Percentiles rank a stretch among this genome's conserved stretches.
Evolutionary conservation across 148 eudicot genomes (phyloP).

Genomic region (Rhododendron mucronatum): DNA sequence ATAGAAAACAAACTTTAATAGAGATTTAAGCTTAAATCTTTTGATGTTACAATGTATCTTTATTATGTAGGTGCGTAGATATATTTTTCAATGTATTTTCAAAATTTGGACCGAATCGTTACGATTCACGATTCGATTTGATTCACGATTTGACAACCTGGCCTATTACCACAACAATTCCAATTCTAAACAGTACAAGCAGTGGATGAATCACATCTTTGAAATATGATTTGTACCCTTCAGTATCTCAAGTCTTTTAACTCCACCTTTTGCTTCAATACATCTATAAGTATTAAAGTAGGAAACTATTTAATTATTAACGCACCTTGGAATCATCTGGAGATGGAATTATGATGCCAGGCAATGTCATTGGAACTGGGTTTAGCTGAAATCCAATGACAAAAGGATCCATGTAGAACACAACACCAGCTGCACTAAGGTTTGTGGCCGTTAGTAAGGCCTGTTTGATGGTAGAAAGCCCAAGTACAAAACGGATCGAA

Average conservation of each 20-base stretch:
- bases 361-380: conserved; percentile 86
- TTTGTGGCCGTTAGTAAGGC: conserved; percentile 86
- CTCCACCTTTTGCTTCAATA: background rate
- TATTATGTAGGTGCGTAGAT: too few relatives aligned
- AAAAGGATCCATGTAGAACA: conserved; percentile 96
- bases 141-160: too few relatives aligned
- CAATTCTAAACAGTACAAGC: background rate
- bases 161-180: background rate
- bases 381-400: conserved; percentile 95
- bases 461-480: conserved; percentile 81
- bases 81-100: too few relatives aligned
- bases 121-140: too few relatives aligned
- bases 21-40: too few relatives aligned
- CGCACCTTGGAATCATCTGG: conserved; percentile 87
- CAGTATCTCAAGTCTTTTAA: background rate
- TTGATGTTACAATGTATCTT: too few relatives aligned
- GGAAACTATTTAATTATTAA: background rate
- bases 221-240: background rate
- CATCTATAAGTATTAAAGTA: background rate
- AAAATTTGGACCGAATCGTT: too few relatives aligned
- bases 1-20: too few relatives aligned
- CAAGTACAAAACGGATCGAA: conserved; percentile 91
- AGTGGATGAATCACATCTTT: background rate
- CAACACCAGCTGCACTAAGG: conserved; percentile 89
- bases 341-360: conserved; percentile 87